Evolutionary conservation across 768 basidiomycete species (phyloP), one percentile per base, ranked within the genome.

Genomic region (Mycena albidolilacea): DNA sequence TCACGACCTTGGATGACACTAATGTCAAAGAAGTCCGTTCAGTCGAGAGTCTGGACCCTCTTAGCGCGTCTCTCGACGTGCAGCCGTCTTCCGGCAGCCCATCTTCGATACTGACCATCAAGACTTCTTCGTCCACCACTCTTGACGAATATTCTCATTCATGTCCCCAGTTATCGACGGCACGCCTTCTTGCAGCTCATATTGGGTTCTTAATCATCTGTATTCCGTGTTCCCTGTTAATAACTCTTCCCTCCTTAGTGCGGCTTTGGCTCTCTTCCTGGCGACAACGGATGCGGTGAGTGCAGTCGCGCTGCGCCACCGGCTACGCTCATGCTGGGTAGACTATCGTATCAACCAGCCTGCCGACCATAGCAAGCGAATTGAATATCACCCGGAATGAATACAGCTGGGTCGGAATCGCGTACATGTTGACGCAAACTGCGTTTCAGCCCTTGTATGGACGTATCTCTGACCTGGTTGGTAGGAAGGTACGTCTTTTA

Each of bases 401-500:
- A 78, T 96, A 95, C 78, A 93, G 92, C 30, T 96, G 95, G 95
- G 93, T 96, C 62, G 93, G 91, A 19, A 92, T 95, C 41, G 87
- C 93, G 17, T 96, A 96, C 77, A 90, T 96, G 88, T 87, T 96
- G 69, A 94, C 94, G 1, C 95, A 96, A 77, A 96, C 95, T 0
- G 93, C 93, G 37, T 92, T 91, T 73, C 95, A 96, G 78, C 95
- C 95, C 39, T 82, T 96, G 35, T 96, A 95, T 78, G 95, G 93
- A 65, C 89, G 89, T 77, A 81, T 96, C 50, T 95, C 94, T 65
- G 94, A 95, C 81, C 87, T 95, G 54, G 83, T 92, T 65, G 95
- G 95, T 39, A 88, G 95, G 59, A 95, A 92, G 88, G 95, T 94
- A 54, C 39, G 85, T 73, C 70, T 69, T 69, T 64, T 60, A 21